Evolutionary conservation across 352 stramenopile species (phyloP).

Genomic region (Phytopythium ostracodes): DNA sequence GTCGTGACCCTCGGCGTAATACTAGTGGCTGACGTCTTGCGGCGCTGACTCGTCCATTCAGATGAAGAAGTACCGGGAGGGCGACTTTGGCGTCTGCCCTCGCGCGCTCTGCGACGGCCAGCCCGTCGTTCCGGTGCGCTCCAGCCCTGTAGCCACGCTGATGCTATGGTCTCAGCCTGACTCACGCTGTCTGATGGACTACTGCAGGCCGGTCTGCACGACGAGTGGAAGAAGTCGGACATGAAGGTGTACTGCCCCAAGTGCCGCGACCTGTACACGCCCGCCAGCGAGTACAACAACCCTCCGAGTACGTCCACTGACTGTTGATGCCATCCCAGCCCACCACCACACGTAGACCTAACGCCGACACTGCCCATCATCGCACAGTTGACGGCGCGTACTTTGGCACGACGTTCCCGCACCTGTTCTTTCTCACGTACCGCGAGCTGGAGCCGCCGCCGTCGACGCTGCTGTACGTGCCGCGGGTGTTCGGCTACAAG

Average conservation of each 20-base stretch:
- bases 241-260: slow-evolving; percentile 91
- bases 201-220: slow-evolving; percentile 70
- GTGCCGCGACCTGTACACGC: slow-evolving; percentile 85
- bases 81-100: slow-evolving; percentile 85
- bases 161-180: neutral
- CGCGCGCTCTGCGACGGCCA: slow-evolving; percentile 82
- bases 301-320: slow-evolving; percentile 60
- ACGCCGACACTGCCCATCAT: slow-evolving; percentile 1
- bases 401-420: slow-evolving; percentile 98
- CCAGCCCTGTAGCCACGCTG: neutral
- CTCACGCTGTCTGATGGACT: neutral
- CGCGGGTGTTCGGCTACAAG: slow-evolving; percentile 91
- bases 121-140: slow-evolving; percentile 72
- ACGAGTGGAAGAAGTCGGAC: slow-evolving; percentile 88
- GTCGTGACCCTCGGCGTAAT: too few relatives aligned
- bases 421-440: slow-evolving; percentile 98
- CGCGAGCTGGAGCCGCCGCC: slow-evolving; percentile 85
- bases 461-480: slow-evolving; percentile 85
- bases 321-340: neutral
- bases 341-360: neutral
- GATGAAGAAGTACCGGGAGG: slow-evolving; percentile 89
- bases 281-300: slow-evolving; percentile 79
- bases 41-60: slow-evolving; percentile 14
- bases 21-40: slow-evolving; percentile 3
- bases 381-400: slow-evolving; percentile 96